phyloP scores from a whole-genome alignment of 1,139 yeast species.

The Candida pseudoviswanathii region DNA sequence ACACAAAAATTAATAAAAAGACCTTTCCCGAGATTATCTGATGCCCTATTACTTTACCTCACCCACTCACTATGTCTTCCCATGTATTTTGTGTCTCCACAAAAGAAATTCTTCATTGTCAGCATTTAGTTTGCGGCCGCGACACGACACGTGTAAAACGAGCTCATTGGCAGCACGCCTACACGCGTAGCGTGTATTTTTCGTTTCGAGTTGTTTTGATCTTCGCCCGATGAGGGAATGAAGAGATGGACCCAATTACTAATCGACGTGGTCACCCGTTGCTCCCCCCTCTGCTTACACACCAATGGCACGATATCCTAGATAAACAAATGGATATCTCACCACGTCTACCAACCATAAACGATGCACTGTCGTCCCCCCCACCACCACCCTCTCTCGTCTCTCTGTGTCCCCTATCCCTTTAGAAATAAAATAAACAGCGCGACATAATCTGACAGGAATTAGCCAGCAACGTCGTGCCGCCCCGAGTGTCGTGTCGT shows the following conservation, averaged over 20 bases:
- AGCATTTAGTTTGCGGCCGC: not conserved
- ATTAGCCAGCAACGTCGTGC: not conserved
- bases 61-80: not conserved
- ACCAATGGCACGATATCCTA: no score
- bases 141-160: conserved; percentile 4
- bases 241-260: not conserved
- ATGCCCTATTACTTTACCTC: not conserved
- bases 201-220: not conserved
- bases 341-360: no score
- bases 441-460: conserved; percentile 1
- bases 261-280: not conserved
- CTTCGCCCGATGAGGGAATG: not conserved
- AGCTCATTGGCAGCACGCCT: not conserved
- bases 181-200: conserved; percentile 1
- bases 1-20: not conserved
- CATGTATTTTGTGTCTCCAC: conserved; percentile 1
- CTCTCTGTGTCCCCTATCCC: not conserved
- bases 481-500: not conserved
- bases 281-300: no score
- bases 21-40: not conserved
- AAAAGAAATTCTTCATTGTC: not conserved
- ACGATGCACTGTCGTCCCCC: no score
- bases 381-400: not conserved
- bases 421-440: not conserved
- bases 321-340: no score